These are phyloP conservation scores for Rhodotorula sp. DNA, from an alignment of 1,284 basidiomycete species.

Conservation along the genomic window DNA sequence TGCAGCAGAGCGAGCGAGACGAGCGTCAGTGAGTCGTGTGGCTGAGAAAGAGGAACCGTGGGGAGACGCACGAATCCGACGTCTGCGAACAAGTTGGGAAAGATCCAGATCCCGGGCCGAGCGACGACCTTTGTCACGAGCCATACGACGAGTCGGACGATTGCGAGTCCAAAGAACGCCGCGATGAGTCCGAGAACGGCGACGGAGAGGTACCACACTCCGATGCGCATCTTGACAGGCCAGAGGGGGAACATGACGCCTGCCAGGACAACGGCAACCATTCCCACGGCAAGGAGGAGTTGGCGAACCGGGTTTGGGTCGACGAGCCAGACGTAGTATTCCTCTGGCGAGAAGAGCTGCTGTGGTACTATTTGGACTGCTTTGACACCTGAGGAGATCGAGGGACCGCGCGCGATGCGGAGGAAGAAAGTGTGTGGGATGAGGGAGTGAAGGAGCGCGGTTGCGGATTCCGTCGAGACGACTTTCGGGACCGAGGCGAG, in stretches of 20 bases:
- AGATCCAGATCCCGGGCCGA: conserved; percentile 96
- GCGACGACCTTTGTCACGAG: conserved; percentile 82
- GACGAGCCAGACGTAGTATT: conserved; percentile 96
- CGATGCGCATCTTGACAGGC: conserved; percentile 88
- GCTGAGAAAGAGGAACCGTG: background rate
- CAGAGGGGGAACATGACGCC: conserved; percentile 99
- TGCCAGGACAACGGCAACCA: conserved; percentile 91
- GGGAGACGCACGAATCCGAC: conserved; percentile 85
- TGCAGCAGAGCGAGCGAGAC: conserved; percentile 50
- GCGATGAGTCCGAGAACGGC: conserved; percentile 84
- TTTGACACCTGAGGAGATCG: conserved; percentile 55
- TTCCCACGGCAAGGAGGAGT: conserved; percentile 83
- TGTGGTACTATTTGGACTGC: conserved; percentile 71
- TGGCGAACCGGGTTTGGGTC: conserved; percentile 70
- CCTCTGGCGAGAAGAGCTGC: conserved; percentile 73
- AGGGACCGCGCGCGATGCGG: conserved; percentile 71
- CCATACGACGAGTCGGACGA: conserved; percentile 91
- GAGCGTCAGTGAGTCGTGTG: background rate
- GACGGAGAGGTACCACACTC: conserved; percentile 93
- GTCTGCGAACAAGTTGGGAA: conserved; percentile 96
- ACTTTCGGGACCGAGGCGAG: conserved; percentile 68
- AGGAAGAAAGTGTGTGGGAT: conserved; percentile 82
- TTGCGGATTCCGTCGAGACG: conserved; percentile 69
- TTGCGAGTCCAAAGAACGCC: conserved; percentile 85
- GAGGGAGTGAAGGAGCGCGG: conserved; percentile 59